A percentile compares a stretch with the other conserved stretches of the same genome.
Evolutionary conservation across 805 yeast species (phyloP).

Genomic region (Lachancea cidri): DNA sequence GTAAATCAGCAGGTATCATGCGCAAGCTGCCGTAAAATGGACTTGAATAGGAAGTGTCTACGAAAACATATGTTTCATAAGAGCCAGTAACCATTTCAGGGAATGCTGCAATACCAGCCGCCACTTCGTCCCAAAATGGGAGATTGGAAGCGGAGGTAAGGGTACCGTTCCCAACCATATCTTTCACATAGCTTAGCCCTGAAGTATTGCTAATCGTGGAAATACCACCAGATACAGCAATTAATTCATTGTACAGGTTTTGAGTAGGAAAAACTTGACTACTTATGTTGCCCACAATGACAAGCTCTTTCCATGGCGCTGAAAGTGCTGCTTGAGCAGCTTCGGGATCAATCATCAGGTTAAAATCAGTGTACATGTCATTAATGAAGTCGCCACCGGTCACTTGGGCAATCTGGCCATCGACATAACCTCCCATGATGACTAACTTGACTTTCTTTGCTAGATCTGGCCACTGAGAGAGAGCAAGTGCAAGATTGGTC

Average conservation of each 20-base stretch:
- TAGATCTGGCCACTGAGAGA: conserved; percentile 36
- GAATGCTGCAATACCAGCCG: conserved; percentile 34
- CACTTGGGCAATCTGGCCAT: conserved; percentile 37
- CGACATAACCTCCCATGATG: conserved; percentile 43
- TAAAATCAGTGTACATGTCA: conserved; percentile 41
- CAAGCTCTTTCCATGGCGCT: conserved; percentile 37
- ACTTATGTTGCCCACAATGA: conserved; percentile 41
- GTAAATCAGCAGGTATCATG: conserved; percentile 35
- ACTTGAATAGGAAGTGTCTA: conserved; percentile 38
- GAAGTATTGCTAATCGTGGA: conserved; percentile 28
- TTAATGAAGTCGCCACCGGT: conserved; percentile 29
- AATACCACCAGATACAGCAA: conserved; percentile 34
- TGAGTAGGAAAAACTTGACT: conserved; percentile 39
- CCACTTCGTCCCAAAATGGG: conserved; percentile 43
- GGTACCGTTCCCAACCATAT: conserved; percentile 35
- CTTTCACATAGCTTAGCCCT: conserved; percentile 28
- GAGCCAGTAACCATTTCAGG: conserved; percentile 34
- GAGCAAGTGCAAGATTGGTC: conserved; percentile 44
- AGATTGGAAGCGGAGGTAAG: conserved; percentile 28
- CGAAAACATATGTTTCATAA: conserved; percentile 32
- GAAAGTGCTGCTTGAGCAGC: conserved; percentile 41
- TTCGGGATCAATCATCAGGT: conserved; percentile 42
- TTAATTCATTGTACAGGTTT: conserved; percentile 32
- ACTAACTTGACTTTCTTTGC: conserved; percentile 37
- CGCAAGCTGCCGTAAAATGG: conserved; percentile 40